Evolutionary conservation across 2,329 filamentous ascomycete species (phyloP).

Genomic region (Zymoseptoria passerinii): DNA sequence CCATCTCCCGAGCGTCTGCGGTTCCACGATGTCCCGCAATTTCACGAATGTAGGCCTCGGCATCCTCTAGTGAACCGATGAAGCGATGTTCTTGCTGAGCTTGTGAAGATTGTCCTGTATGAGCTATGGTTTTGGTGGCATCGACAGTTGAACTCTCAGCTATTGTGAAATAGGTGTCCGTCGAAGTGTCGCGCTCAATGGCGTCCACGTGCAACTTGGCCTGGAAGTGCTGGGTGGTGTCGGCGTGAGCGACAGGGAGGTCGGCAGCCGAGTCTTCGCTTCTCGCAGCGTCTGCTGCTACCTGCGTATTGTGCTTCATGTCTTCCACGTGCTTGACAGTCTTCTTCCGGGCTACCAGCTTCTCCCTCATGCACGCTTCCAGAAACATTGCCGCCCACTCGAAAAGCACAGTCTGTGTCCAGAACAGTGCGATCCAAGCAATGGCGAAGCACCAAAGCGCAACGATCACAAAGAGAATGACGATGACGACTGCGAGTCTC

Average conservation of each 20-base stretch:
- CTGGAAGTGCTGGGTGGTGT: not conserved
- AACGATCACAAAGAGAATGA: slow-evolving; percentile 6
- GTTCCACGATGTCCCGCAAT: not conserved
- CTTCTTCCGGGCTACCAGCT: not conserved
- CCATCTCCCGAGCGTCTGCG: not conserved
- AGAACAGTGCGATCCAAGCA: slow-evolving; percentile 12
- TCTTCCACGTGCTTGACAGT: not conserved
- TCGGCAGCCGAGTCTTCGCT: not conserved
- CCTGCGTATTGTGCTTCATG: not conserved
- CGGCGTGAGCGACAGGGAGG: not conserved
- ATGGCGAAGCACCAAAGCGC: slow-evolving; percentile 8
- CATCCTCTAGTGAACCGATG: not conserved
- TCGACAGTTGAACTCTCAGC: not conserved
- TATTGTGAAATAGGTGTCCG: not conserved
- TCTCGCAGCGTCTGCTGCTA: not conserved
- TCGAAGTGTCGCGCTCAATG: not conserved
- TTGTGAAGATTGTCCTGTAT: not conserved
- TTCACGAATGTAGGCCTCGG: not conserved
- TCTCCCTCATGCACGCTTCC: slow-evolving; percentile 1
- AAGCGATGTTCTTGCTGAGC: not conserved
- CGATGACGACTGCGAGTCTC: slow-evolving; percentile 7
- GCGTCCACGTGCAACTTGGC: not conserved
- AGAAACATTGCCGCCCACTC: slow-evolving; percentile 6
- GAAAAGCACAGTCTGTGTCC: slow-evolving; percentile 8
- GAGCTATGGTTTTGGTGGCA: not conserved